phyloP scores from a whole-genome alignment of 1,284 basidiomycete genomes.

The Ceratobasidium sp. region DNA sequence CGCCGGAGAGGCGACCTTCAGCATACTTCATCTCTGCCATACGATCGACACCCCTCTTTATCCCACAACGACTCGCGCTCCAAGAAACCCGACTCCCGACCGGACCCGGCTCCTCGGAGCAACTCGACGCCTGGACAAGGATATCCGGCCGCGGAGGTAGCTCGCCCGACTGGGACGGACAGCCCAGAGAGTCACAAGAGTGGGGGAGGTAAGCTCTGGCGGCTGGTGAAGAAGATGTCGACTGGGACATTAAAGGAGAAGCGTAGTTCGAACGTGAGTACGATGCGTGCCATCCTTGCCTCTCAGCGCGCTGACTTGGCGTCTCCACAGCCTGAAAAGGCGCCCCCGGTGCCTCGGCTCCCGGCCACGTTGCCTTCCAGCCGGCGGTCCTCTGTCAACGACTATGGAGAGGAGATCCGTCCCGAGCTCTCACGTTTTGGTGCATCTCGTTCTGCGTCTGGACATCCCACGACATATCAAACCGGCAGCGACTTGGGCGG shows the following conservation, averaged over 20 bases:
- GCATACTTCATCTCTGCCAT: not conserved
- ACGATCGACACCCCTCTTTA: not conserved
- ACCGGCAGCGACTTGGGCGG: slow-evolving; percentile 6
- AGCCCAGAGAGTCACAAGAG: slow-evolving; percentile 20
- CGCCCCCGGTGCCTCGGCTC: slow-evolving; percentile 33
- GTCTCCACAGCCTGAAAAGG: slow-evolving; percentile 25
- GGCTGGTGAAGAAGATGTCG: slow-evolving; percentile 48
- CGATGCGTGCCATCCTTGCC: not conserved
- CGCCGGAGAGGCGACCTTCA: not conserved
- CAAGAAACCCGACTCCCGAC: not conserved
- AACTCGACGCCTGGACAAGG: slow-evolving; percentile 8
- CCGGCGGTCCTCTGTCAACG: slow-evolving; percentile 29
- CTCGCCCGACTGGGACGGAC: not conserved
- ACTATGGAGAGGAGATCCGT: slow-evolving; percentile 31
- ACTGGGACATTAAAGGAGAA: slow-evolving; percentile 48
- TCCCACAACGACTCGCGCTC: not conserved
- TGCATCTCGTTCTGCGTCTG: slow-evolving; percentile 37
- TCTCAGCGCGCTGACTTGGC: not conserved
- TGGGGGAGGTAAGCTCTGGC: slow-evolving; percentile 43
- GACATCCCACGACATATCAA: slow-evolving; percentile 14
- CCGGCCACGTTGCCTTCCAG: slow-evolving; percentile 25
- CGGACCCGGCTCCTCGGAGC: not conserved
- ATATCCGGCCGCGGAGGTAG: not conserved
- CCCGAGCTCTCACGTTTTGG: slow-evolving; percentile 22
- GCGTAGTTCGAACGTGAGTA: slow-evolving; percentile 13